Evolutionary conservation across 1,139 yeast genomes (phyloP).

Genomic region (Arxiozyma slooffiae): DNA sequence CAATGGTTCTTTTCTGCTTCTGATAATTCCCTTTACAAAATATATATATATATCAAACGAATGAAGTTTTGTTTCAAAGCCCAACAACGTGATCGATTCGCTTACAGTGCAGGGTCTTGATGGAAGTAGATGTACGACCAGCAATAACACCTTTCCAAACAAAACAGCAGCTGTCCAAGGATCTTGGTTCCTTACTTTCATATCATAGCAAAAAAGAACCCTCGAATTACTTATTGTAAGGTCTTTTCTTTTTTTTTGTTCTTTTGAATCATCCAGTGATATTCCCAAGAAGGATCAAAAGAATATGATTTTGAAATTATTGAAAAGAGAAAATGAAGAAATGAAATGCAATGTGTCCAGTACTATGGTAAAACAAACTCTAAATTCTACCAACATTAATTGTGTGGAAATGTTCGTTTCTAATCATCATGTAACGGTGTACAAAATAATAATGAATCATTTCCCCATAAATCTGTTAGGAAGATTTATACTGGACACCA

Average conservation of each 20-base stretch:
- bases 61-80: no score
- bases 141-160: no score
- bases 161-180: no score
- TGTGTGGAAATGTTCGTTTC: conserved; percentile 1
- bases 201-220: no score
- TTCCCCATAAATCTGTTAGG: neutral
- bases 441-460: neutral
- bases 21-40: no score
- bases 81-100: no score
- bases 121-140: no score
- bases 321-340: neutral
- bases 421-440: neutral
- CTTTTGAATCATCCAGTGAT: neutral
- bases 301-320: neutral
- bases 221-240: no score
- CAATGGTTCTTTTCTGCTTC: conserved; percentile 9
- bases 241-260: neutral
- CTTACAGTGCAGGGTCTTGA: no score
- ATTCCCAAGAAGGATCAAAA: neutral
- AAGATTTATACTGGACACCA: no score
- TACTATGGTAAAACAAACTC: neutral
- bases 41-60: no score
- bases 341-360: neutral
- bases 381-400: neutral
- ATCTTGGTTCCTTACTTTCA: no score